Conservation (phyloP, 345 rosid species). For the Camelina hispida region DNA sequence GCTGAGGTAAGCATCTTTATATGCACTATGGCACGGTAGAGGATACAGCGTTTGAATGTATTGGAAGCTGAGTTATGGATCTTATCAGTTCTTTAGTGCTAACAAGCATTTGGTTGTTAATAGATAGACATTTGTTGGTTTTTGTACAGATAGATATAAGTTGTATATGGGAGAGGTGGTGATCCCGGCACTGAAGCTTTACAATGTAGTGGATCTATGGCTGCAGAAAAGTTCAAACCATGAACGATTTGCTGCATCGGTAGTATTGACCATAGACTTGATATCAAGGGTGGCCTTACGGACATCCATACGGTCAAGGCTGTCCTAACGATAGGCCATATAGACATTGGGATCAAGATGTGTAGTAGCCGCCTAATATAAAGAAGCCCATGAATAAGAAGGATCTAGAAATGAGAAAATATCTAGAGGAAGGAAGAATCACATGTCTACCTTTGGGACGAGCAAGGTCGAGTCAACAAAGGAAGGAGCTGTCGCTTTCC, state of each 20-base stretch:
- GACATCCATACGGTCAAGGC: no score
- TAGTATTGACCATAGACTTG: no score
- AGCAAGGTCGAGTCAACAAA: no score
- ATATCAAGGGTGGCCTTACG: no score
- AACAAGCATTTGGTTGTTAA: constrained; percentile 8
- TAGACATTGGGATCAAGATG: no score
- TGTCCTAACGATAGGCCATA: no score
- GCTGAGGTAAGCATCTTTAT: constrained; percentile 65
- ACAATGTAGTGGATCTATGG: constrained; percentile 74
- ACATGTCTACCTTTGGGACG: no score
- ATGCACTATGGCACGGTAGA: constrained; percentile 14
- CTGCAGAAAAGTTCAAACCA: constrained; percentile 56
- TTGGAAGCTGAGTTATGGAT: constrained; percentile 3
- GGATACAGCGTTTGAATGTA: not conserved
- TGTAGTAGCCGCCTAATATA: no score
- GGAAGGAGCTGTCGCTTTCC: no score
- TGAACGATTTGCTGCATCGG: constrained; percentile 51
- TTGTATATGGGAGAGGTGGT: constrained; percentile 80
- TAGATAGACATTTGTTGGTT: not conserved
- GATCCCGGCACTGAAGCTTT: constrained; percentile 59
- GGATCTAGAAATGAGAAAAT: no score
- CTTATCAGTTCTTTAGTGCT: not conserved
- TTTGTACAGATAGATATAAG: constrained; percentile 72
- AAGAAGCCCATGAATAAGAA: no score
- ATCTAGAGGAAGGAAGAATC: no score